Conservation (phyloP, 1,284 basidiomycete genomes). For the Thecaphora thlaspeos region DNA sequence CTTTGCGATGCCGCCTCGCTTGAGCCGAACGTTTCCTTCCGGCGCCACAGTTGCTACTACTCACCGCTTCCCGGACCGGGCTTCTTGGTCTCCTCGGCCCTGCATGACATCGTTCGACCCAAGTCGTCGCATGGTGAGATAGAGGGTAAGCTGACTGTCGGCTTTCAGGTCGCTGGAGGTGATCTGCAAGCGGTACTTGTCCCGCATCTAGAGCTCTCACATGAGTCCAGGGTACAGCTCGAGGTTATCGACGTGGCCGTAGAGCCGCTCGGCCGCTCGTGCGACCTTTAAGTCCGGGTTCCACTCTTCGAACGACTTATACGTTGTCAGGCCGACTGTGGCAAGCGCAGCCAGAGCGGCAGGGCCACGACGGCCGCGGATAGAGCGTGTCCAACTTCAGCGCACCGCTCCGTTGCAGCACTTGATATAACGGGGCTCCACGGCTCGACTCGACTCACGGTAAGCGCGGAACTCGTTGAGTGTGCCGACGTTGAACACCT, state of each 20-base stretch:
- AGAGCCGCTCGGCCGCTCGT: constrained; percentile 67
- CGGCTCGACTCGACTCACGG: background rate
- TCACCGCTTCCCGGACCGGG: constrained; percentile 73
- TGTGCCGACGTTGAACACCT: constrained; percentile 72
- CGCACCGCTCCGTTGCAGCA: too few species aligned
- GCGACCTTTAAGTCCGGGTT: constrained; percentile 72
- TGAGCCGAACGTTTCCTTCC: too few species aligned
- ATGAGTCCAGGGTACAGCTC: constrained; percentile 66
- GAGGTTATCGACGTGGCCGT: constrained; percentile 66
- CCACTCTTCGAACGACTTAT: constrained; percentile 73
- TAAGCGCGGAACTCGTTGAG: constrained; percentile 75
- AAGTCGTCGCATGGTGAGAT: too few species aligned
- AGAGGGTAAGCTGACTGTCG: too few species aligned
- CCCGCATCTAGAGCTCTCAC: too few species aligned
- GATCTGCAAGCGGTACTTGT: too few species aligned
- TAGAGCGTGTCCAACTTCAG: too few species aligned
- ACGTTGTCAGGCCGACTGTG: constrained; percentile 60
- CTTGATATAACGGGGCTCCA: too few species aligned
- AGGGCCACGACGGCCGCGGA: too few species aligned
- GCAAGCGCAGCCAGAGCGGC: background rate
- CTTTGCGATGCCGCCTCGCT: too few species aligned
- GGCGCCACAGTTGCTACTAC: too few species aligned
- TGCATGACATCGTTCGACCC: background rate
- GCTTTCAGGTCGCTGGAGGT: too few species aligned
- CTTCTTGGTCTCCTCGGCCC: constrained; percentile 71